Percentiles rank a stretch among this genome's conserved stretches.
phyloP scores from a whole-genome alignment of 2,329 filamentous ascomycete species.

The Colletotrichum liaoningense region DNA sequence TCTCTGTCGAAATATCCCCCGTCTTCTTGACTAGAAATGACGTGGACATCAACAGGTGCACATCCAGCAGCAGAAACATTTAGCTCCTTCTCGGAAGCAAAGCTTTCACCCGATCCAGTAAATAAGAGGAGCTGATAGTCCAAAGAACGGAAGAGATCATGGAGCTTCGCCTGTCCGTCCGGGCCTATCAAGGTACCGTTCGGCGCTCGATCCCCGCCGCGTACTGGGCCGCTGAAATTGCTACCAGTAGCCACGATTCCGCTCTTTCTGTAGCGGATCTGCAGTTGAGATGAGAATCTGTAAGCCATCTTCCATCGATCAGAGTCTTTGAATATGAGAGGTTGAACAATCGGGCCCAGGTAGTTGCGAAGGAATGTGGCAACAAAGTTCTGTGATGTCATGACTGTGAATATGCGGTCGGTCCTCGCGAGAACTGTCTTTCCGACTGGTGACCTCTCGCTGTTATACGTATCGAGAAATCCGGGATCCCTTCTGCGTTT shows the following conservation, averaged over 20 bases:
- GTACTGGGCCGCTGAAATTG: conserved; percentile 47
- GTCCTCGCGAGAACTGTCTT: conserved; percentile 53
- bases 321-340: conserved; percentile 43
- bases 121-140: neutral
- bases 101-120: neutral
- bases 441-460: conserved; percentile 60
- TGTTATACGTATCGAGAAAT: conserved; percentile 60
- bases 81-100: neutral
- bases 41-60: conserved; percentile 34
- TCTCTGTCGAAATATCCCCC: conserved; percentile 37
- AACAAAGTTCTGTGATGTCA: conserved; percentile 49
- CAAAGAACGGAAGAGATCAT: neutral
- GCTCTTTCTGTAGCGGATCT: conserved; percentile 55
- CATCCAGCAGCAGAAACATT: conserved; percentile 38
- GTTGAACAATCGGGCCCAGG: conserved; percentile 51
- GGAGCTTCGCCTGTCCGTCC: conserved; percentile 14
- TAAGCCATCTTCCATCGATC: conserved; percentile 42
- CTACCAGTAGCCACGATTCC: conserved; percentile 47
- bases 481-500: conserved; percentile 39
- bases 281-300: conserved; percentile 53
- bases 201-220: conserved; percentile 59
- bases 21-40: neutral
- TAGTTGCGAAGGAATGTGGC: conserved; percentile 51
- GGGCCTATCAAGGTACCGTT: conserved; percentile 45
- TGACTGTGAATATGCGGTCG: conserved; percentile 52